Evolutionary conservation across 306 rosid species (phyloP).

Genomic region (Citrullus amarus): DNA sequence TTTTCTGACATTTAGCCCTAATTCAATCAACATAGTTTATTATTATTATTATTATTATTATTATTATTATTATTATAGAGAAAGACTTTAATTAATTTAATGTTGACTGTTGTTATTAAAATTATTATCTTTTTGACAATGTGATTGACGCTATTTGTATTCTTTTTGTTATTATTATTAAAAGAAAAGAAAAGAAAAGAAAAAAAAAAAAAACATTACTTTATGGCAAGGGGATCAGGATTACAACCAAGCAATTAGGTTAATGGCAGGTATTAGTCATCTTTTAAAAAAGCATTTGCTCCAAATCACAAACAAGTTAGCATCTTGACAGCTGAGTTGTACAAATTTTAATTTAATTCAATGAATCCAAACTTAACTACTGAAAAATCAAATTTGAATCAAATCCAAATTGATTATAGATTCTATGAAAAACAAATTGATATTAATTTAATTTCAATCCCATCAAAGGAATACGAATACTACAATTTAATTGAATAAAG

Average conservation of each 20-base stretch:
- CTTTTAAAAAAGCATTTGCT: background rate
- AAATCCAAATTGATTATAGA: background rate
- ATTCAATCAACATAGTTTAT: no score
- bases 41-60: no score
- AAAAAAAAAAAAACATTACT: no score
- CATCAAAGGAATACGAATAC: background rate
- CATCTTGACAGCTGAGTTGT: background rate
- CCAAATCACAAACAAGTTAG: background rate
- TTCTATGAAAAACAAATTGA: background rate
- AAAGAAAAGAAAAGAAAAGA: no score
- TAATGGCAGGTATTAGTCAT: background rate
- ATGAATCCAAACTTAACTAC: background rate
- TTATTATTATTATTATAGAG: no score
- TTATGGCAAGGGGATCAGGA: background rate
- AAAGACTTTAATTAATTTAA: no score
- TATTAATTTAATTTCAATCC: background rate
- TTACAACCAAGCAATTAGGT: background rate
- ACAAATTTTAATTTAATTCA: background rate
- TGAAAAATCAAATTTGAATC: background rate
- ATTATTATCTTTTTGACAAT: no score
- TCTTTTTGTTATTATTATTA: no score
- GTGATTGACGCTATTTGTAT: no score
- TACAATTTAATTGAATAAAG: background rate
- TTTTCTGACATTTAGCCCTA: no score
- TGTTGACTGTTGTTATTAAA: no score